A percentile compares a stretch with the other conserved stretches of the same genome.
phyloP scores from a whole-genome alignment of 106 monocot genomes.

The Amphibolis antarctica region DNA sequence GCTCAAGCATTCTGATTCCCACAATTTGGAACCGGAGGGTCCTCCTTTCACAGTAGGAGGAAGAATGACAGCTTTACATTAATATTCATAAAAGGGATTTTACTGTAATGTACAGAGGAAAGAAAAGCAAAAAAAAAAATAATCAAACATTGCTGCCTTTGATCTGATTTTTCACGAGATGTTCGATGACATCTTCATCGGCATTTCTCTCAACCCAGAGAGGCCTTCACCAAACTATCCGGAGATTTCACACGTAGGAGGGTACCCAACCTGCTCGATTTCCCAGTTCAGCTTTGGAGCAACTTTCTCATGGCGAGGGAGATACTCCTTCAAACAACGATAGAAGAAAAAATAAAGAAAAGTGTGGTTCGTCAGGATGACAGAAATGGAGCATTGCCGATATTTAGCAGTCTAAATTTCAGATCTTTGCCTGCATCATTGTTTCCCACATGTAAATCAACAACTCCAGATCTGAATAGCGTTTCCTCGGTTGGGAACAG shows the following conservation, averaged over 20 bases:
- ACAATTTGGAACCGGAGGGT: too few species aligned
- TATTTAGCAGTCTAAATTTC: too few species aligned
- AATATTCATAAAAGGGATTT: conserved; percentile 2
- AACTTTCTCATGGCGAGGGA: conserved; percentile 29
- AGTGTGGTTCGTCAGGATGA: too few species aligned
- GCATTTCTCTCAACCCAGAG: not conserved
- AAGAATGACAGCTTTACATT: not conserved
- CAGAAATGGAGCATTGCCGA: too few species aligned
- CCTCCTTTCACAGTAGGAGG: too few species aligned
- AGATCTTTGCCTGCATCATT: too few species aligned
- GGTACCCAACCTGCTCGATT: conserved; percentile 22
- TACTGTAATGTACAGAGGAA: conserved; percentile 3
- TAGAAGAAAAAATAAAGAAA: not conserved
- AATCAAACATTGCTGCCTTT: not conserved
- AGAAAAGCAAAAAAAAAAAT: not conserved
- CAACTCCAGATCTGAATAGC: too few species aligned
- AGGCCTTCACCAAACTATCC: not conserved
- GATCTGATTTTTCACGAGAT: not conserved
- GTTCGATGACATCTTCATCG: not conserved
- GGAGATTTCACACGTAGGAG: conserved; percentile 14
- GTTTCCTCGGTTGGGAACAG: too few species aligned
- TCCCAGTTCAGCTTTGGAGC: conserved; percentile 37
- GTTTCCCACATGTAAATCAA: too few species aligned
- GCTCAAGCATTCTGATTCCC: too few species aligned
- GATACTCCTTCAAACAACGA: conserved; percentile 17